Evolutionary conservation across 352 stramenopile genomes (phyloP).

Genomic region (Phytophthora sojae): DNA sequence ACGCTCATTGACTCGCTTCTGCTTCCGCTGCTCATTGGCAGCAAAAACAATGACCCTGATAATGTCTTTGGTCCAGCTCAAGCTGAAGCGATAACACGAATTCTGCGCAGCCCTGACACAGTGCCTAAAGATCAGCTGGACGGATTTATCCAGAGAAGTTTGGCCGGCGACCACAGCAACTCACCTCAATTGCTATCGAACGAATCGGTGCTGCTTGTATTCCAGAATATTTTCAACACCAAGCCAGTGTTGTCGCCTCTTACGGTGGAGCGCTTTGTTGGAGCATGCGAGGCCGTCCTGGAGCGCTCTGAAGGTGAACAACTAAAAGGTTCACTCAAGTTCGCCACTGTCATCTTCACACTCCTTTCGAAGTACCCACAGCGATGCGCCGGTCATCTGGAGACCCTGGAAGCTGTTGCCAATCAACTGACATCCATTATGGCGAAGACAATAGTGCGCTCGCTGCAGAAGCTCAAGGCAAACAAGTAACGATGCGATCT

Average conservation of each 20-base stretch:
- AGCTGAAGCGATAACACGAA: constrained; percentile 74
- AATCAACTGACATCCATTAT: constrained; percentile 62
- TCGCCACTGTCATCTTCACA: constrained; percentile 71
- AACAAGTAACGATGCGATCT: constrained; percentile 24
- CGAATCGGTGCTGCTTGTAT: constrained; percentile 72
- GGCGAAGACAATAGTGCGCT: constrained; percentile 71
- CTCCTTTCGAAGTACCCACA: constrained; percentile 69
- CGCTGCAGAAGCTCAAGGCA: constrained; percentile 69
- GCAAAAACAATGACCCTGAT: background rate
- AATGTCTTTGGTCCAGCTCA: constrained; percentile 52
- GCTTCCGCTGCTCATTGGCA: constrained; percentile 54
- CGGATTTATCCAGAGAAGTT: constrained; percentile 47
- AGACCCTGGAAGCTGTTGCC: constrained; percentile 54
- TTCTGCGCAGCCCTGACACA: constrained; percentile 58
- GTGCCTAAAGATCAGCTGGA: constrained; percentile 61
- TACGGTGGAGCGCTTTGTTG: constrained; percentile 61
- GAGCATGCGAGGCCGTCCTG: constrained; percentile 49
- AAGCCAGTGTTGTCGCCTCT: constrained; percentile 55
- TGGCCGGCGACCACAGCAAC: constrained; percentile 16
- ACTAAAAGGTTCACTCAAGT: constrained; percentile 59
- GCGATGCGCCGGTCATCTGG: constrained; percentile 51
- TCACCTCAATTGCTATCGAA: constrained; percentile 62
- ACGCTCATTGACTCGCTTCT: constrained; percentile 64
- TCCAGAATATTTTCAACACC: constrained; percentile 75
- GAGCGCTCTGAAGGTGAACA: constrained; percentile 42